Evolutionary conservation across 192 early-diverging fungal species (phyloP).

Genomic region (Linnemannia schmuckeri): DNA sequence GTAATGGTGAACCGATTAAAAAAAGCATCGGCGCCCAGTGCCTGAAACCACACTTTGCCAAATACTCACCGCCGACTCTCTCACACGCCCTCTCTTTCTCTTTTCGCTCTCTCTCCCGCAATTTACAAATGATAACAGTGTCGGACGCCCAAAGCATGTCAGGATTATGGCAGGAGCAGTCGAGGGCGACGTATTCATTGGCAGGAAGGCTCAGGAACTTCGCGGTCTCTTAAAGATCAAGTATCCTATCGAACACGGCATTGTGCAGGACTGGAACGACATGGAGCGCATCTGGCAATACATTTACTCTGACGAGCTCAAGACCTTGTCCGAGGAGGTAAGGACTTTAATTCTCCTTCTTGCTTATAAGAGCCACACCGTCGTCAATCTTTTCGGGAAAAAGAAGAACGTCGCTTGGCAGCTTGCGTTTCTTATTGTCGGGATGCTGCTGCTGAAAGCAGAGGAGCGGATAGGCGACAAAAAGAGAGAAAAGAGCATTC

Average conservation of each 20-base stretch:
- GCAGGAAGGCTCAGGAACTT: slow-evolving; percentile 94
- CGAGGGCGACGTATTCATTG: slow-evolving; percentile 97
- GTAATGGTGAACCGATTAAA: background rate
- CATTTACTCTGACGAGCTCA: slow-evolving; percentile 97
- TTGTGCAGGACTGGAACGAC: slow-evolving; percentile 98
- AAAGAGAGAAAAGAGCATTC: background rate
- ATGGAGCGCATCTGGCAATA: slow-evolving; percentile 99
- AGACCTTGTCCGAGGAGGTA: slow-evolving; percentile 95
- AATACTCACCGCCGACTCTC: background rate
- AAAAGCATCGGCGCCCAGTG: background rate
- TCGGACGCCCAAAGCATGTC: slow-evolving; percentile 96
- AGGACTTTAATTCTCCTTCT: background rate
- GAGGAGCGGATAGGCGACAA: background rate
- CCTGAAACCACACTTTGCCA: background rate
- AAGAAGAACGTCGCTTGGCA: background rate
- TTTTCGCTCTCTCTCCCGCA: background rate
- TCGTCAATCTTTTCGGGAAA: background rate
- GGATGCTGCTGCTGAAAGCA: background rate
- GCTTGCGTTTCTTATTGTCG: no score
- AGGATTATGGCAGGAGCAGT: slow-evolving; percentile 98
- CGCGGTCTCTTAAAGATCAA: slow-evolving; percentile 94
- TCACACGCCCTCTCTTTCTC: background rate
- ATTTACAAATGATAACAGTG: slow-evolving; percentile 59
- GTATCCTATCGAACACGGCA: slow-evolving; percentile 98
- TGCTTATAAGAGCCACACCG: background rate